These are phyloP conservation scores for Aureobasidium sp. DNA, from an alignment of 2,329 filamentous ascomycete species.

Conservation along the genomic window DNA sequence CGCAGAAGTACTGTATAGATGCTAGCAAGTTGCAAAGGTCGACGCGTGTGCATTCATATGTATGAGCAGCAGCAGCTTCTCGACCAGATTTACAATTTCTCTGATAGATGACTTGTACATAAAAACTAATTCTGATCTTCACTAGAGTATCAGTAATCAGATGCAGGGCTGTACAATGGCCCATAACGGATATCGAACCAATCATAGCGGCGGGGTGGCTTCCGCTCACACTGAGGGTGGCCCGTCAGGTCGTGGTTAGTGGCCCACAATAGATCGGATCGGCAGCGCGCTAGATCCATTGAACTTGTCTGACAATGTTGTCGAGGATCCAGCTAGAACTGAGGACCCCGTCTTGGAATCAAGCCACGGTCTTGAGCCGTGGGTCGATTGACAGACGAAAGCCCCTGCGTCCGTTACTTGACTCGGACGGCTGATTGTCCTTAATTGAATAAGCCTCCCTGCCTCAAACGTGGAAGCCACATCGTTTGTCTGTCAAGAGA, in stretches of 20 bases:
- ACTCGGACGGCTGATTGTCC: neutral
- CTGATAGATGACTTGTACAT: neutral
- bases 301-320: neutral
- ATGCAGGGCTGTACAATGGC: neutral
- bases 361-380: constrained; percentile 3
- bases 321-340: neutral
- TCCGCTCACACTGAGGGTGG: neutral
- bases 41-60: neutral
- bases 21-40: neutral
- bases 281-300: neutral
- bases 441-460: neutral
- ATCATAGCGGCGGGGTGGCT: neutral
- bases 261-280: neutral
- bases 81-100: neutral
- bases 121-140: no score
- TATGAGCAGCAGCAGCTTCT: neutral
- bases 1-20: neutral
- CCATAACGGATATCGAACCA: neutral
- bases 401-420: constrained; percentile 8
- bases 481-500: neutral
- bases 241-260: neutral
- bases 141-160: neutral
- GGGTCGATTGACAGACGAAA: neutral
- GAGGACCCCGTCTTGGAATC: neutral
- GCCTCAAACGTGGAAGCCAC: constrained; percentile 6